A percentile compares a stretch with the other conserved stretches of the same genome.
Evolutionary conservation across 805 yeast genomes (phyloP).

Genomic region (Kregervanrija pseudodelftensis): DNA sequence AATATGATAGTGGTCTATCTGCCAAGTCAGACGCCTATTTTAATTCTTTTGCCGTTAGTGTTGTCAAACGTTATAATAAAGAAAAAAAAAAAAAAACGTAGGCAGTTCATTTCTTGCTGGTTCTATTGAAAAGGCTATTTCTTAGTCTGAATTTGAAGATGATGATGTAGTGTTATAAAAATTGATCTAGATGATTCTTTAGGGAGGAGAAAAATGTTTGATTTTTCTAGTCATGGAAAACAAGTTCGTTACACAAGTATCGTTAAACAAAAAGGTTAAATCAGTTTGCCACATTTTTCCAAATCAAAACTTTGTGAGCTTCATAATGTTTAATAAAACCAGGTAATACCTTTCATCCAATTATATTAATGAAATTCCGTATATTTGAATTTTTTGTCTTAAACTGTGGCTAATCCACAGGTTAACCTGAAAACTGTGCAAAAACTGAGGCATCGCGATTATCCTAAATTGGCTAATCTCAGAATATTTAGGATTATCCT

Average conservation of each 20-base stretch:
- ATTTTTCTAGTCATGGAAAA: constrained; percentile 30
- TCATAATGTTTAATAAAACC: not conserved
- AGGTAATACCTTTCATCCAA: too few relatives aligned
- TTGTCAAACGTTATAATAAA: constrained; percentile 31
- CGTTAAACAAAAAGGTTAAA: constrained; percentile 25
- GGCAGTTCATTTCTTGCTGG: too few relatives aligned
- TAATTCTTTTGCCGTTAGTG: constrained; percentile 30
- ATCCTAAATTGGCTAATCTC: too few relatives aligned
- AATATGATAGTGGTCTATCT: constrained; percentile 28
- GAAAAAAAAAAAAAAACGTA: constrained; percentile 31
- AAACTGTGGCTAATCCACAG: too few relatives aligned
- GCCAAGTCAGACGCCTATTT: constrained; percentile 30
- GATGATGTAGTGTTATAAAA: constrained; percentile 23
- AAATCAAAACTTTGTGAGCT: not conserved
- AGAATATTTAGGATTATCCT: too few relatives aligned
- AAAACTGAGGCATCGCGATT: too few relatives aligned
- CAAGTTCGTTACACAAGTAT: constrained; percentile 26
- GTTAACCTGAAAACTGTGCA: too few relatives aligned
- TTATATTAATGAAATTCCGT: too few relatives aligned
- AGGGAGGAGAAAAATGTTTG: too few relatives aligned
- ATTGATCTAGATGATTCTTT: constrained; percentile 32
- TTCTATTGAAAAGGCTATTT: constrained; percentile 29
- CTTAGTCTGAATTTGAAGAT: constrained; percentile 20
- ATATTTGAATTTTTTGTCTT: too few relatives aligned
- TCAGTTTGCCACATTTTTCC: constrained; percentile 1